These are phyloP conservation scores for Anthostomella pinea DNA, from an alignment of 2,329 filamentous ascomycete species.

Conservation along the genomic window DNA sequence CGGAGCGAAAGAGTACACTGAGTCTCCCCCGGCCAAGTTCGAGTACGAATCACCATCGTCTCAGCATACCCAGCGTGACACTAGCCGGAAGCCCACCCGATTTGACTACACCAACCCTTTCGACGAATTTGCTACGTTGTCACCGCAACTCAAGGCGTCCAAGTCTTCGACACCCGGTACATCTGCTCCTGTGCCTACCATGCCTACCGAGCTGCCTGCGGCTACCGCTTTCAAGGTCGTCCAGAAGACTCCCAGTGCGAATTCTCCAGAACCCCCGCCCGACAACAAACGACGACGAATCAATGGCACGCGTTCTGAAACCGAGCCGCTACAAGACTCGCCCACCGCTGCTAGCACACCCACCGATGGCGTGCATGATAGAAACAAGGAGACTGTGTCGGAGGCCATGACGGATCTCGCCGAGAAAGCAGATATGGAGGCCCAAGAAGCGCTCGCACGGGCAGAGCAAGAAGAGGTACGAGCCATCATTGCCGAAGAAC, in stretches of 20 bases:
- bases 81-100: constrained; percentile 24
- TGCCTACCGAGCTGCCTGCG: constrained; percentile 29
- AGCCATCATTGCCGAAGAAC: constrained; percentile 46
- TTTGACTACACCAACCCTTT: constrained; percentile 39
- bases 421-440: constrained; percentile 47
- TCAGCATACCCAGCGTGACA: constrained; percentile 26
- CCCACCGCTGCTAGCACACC: constrained; percentile 6
- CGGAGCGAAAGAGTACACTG: constrained; percentile 14
- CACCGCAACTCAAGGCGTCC: constrained; percentile 42
- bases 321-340: constrained; percentile 16
- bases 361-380: constrained; percentile 16
- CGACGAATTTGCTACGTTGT: constrained; percentile 40
- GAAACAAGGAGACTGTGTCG: constrained; percentile 63
- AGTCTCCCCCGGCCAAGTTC: constrained; percentile 26
- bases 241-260: constrained; percentile 45
- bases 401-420: constrained; percentile 68
- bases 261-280: constrained; percentile 27
- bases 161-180: constrained; percentile 35
- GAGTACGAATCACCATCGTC: constrained; percentile 29
- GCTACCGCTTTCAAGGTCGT: constrained; percentile 45
- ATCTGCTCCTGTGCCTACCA: constrained; percentile 22
- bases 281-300: constrained; percentile 8
- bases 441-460: constrained; percentile 63
- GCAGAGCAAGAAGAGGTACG: constrained; percentile 49
- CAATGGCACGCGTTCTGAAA: constrained; percentile 26